Evolutionary conservation across 2,329 filamentous ascomycete genomes (phyloP).

Genomic region (Diaporthe ampelina): DNA sequence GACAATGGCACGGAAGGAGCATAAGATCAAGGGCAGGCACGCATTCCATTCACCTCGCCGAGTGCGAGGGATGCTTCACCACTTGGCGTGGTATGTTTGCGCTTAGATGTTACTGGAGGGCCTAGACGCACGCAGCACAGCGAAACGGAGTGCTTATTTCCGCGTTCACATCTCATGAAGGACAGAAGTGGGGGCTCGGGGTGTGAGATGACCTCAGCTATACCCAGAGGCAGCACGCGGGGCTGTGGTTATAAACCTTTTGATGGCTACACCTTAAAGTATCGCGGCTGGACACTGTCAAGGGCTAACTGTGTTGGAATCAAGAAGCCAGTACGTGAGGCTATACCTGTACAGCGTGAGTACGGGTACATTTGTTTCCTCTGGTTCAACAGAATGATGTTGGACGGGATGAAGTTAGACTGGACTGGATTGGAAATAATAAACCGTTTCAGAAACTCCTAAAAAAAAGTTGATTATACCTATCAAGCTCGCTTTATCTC

Average conservation of each 20-base stretch:
- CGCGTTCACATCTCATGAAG: constrained; percentile 5
- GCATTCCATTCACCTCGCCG: not conserved
- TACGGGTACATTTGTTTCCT: too few relatives aligned
- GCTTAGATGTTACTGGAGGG: constrained; percentile 18
- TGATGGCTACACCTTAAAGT: not conserved
- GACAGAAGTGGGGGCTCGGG: not conserved
- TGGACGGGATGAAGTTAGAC: constrained; percentile 13
- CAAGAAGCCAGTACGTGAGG: too few relatives aligned
- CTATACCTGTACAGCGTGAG: too few relatives aligned
- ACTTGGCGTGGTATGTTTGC: constrained; percentile 8
- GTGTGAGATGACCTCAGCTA: not conserved
- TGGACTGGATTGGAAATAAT: constrained; percentile 30
- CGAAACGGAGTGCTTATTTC: constrained; percentile 12
- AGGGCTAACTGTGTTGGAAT: not conserved
- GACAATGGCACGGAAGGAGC: constrained; percentile 1
- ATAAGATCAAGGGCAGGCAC: constrained; percentile 19
- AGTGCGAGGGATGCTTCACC: not conserved
- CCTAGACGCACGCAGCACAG: constrained; percentile 31
- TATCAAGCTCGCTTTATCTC: not conserved
- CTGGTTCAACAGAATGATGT: not conserved
- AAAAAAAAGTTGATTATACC: not conserved
- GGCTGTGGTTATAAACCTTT: constrained; percentile 2
- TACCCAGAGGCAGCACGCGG: not conserved
- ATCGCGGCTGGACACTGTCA: not conserved
- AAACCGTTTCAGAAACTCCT: constrained; percentile 6